These are phyloP conservation scores for Aspergillus tanneri DNA, from an alignment of 2,329 filamentous ascomycete species.

Conservation along the genomic window DNA sequence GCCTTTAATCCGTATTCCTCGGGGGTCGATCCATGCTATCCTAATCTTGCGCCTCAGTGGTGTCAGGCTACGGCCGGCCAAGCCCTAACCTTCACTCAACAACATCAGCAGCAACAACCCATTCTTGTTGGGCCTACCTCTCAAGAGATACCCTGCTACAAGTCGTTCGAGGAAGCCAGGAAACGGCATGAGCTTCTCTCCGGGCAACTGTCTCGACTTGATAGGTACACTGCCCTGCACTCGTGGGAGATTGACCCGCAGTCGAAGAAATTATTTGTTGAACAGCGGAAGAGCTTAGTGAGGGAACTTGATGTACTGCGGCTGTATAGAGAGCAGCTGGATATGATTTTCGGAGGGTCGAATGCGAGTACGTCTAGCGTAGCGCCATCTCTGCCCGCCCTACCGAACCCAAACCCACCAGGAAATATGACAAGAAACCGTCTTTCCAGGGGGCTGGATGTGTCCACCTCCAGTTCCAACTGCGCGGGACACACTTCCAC, in stretches of 20 bases:
- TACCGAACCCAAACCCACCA: neutral
- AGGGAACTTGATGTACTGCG: slow-evolving; percentile 39
- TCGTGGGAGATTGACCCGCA: slow-evolving; percentile 37
- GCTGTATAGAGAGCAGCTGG: slow-evolving; percentile 37
- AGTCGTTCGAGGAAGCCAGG: slow-evolving; percentile 30
- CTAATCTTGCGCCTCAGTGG: slow-evolving; percentile 12
- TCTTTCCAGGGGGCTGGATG: neutral
- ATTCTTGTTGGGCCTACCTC: neutral
- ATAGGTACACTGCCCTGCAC: slow-evolving; percentile 41
- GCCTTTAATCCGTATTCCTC: slow-evolving; percentile 9
- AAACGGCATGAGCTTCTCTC: slow-evolving; percentile 33
- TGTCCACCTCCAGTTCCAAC: slow-evolving; percentile 2
- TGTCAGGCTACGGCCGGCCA: slow-evolving; percentile 6
- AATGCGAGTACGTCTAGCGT: slow-evolving; percentile 4
- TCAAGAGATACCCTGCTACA: slow-evolving; percentile 19
- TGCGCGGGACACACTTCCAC: neutral
- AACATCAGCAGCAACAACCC: slow-evolving; percentile 14
- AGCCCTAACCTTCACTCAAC: slow-evolving; percentile 1
- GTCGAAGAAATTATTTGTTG: slow-evolving; percentile 36
- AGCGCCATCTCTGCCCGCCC: slow-evolving; percentile 1
- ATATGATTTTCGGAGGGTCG: slow-evolving; percentile 22
- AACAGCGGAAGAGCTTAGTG: slow-evolving; percentile 38
- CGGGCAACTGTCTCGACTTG: slow-evolving; percentile 35
- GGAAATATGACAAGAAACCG: neutral
- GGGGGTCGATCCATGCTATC: slow-evolving; percentile 14